Base-by-base conservation (phyloP, 2,329 filamentous ascomycete genomes). In the Drechslerella dactyloides region DNA sequence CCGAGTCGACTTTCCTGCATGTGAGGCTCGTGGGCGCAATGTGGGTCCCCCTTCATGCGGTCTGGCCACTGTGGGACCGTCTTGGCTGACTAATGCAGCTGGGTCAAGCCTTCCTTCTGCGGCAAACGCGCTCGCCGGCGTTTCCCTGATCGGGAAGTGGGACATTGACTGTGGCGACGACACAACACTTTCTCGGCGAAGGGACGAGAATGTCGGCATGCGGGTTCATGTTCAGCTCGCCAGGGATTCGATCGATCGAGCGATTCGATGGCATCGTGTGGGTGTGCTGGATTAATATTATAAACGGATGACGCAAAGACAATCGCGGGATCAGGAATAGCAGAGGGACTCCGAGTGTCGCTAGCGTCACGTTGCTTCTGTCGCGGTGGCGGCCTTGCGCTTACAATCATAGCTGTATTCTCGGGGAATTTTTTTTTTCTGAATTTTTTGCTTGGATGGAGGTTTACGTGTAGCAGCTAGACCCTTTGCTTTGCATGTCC, bases 261-360 rank as follows among this genome's bases (percentile, higher is more conserved):
- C 27, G 27, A 8, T 3, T 33, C 4, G 4, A 4, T 33, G 27
- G n/a, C n/a, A 42, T 42, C 37, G 11, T 15, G n/a, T 24, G 15
- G 33, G 59, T 40, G 37, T 51, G 4, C 27, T 52, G 44, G 17
- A n/a, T n/a, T n/a, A n/a, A n/a, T n/a, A n/a, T n/a, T n/a, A n/a
- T n/a, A n/a, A n/a, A n/a, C n/a, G n/a, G n/a, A 64, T 70, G 66
- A 70, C 66, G 66, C 66, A 70, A 55, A 55, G 35, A 17, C 13
- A 42, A 42, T 51, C 33, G 30, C 58, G n/a, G 37, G 17, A 56
- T 54, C n/a, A 24, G 66, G 58, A 56, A 48, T 70, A 59, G 66
- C n/a, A n/a, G n/a, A n/a, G n/a, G n/a, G n/a, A n/a, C n/a, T 60
- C 19, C 8, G 27, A 4, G 8, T 33, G 8, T 8, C 4, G 27